These are phyloP conservation scores for Dioscorea alata DNA, from an alignment of 106 monocot species.

Conservation along the genomic window DNA sequence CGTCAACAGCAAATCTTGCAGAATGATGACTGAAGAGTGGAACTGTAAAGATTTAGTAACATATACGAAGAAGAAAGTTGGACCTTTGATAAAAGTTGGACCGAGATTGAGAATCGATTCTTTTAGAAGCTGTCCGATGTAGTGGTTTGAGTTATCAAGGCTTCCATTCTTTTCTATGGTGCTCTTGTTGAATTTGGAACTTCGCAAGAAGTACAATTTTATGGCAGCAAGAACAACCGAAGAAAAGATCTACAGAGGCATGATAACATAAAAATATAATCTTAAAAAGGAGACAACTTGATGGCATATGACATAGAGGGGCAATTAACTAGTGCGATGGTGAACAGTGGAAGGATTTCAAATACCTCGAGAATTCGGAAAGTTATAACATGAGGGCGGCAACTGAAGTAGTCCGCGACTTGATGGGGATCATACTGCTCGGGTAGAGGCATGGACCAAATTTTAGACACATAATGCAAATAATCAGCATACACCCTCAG, in stretches of 20 bases:
- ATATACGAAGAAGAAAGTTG: background rate
- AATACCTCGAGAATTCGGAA: slow-evolving; percentile 71
- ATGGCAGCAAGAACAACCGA: slow-evolving; percentile 57
- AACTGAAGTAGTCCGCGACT: slow-evolving; percentile 58
- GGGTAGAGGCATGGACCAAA: slow-evolving; percentile 60
- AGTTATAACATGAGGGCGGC: slow-evolving; percentile 67
- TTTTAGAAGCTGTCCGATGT: slow-evolving; percentile 65
- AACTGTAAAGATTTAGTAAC: background rate
- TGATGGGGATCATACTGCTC: slow-evolving; percentile 62
- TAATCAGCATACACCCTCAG: slow-evolving; percentile 53
- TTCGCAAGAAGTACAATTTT: slow-evolving; percentile 42
- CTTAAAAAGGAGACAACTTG: background rate
- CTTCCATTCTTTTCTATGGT: slow-evolving; percentile 4
- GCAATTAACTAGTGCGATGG: background rate
- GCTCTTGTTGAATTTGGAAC: slow-evolving; percentile 22
- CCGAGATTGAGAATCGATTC: slow-evolving; percentile 81
- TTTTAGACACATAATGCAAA: slow-evolving; percentile 24
- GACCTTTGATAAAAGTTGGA: slow-evolving; percentile 93
- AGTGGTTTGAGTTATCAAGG: slow-evolving; percentile 31
- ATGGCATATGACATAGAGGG: background rate
- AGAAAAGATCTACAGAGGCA: slow-evolving; percentile 46
- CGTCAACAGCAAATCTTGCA: background rate
- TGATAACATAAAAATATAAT: background rate
- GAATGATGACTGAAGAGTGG: background rate
- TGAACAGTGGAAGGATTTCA: background rate